phyloP scores from a whole-genome alignment of 2,329 filamentous ascomycete species.

The Macroventuria anomochaeta region DNA sequence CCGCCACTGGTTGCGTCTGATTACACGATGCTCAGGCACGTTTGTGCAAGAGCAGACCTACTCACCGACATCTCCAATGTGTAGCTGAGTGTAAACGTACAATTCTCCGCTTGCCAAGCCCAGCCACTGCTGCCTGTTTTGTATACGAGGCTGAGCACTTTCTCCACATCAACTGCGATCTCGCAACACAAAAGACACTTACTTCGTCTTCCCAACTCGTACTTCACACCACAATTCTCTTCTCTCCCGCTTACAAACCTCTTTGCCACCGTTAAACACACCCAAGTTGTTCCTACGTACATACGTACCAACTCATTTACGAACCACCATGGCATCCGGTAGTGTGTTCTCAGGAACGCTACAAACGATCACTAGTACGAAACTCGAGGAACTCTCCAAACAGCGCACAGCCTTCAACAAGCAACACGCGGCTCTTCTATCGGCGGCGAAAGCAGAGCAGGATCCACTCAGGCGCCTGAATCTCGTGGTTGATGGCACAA shows the following conservation, averaged over 20 bases:
- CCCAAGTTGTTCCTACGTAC: not conserved
- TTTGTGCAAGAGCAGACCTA: too few species aligned
- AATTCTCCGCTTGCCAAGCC: constrained; percentile 4
- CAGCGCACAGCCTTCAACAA: constrained; percentile 40
- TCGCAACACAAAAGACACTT: not conserved
- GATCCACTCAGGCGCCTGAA: constrained; percentile 35
- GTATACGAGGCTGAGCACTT: not conserved
- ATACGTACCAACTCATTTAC: not conserved
- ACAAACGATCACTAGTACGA: constrained; percentile 46
- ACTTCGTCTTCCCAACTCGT: not conserved
- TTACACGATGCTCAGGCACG: not conserved
- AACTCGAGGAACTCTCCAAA: constrained; percentile 48
- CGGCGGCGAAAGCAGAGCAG: constrained; percentile 17
- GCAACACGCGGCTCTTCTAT: constrained; percentile 31
- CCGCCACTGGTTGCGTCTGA: too few species aligned
- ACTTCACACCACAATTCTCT: not conserved
- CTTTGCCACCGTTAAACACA: not conserved
- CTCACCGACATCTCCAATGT: not conserved
- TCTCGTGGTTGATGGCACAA: constrained; percentile 38
- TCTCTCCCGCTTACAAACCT: not conserved
- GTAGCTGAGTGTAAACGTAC: not conserved
- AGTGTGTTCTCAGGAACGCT: constrained; percentile 47
- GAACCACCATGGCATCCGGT: constrained; percentile 31
- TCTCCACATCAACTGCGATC: not conserved
- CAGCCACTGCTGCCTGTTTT: constrained; percentile 2